A percentile compares a stretch with the other conserved stretches of the same genome.
phyloP scores from a whole-genome alignment of 208 protist species.

The Leishmania tropica region DNA sequence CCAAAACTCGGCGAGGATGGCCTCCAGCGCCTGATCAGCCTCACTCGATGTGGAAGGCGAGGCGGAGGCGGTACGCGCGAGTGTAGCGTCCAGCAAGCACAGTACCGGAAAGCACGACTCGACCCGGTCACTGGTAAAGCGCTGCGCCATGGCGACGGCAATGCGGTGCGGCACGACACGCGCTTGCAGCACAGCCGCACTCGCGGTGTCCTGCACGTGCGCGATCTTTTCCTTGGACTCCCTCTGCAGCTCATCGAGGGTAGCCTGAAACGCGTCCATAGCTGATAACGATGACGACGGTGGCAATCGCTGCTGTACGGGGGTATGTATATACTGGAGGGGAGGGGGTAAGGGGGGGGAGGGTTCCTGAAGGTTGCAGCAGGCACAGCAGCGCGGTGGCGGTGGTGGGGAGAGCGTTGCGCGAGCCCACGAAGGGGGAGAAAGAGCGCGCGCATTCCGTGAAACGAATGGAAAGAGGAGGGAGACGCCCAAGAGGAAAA shows the following conservation, averaged over 20 bases:
- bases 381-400: background rate
- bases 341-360: background rate
- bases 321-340: background rate
- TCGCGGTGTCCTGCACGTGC: slow-evolving; percentile 28
- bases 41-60: slow-evolving; percentile 10
- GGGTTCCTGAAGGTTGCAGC: background rate
- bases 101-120: slow-evolving; percentile 61
- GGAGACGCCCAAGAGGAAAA: background rate
- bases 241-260: slow-evolving; percentile 49
- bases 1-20: slow-evolving; percentile 67
- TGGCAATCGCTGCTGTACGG: background rate
- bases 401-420: background rate
- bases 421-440: background rate
- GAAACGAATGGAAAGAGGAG: background rate
- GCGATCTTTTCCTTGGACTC: slow-evolving; percentile 81
- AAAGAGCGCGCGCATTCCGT: background rate
- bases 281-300: background rate
- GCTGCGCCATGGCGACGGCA: slow-evolving; percentile 67
- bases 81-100: slow-evolving; percentile 71
- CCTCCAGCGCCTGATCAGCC: slow-evolving; percentile 26
- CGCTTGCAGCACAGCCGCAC: slow-evolving; percentile 31
- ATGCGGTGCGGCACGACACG: slow-evolving; percentile 47
- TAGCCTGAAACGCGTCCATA: slow-evolving; percentile 62
- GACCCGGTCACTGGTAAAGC: slow-evolving; percentile 57
- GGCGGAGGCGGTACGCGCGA: slow-evolving; percentile 23